Evolutionary conservation across 768 basidiomycete species (phyloP), one percentile per base, ranked within the genome.

Genomic region (Kwoniella mangroviensis): DNA sequence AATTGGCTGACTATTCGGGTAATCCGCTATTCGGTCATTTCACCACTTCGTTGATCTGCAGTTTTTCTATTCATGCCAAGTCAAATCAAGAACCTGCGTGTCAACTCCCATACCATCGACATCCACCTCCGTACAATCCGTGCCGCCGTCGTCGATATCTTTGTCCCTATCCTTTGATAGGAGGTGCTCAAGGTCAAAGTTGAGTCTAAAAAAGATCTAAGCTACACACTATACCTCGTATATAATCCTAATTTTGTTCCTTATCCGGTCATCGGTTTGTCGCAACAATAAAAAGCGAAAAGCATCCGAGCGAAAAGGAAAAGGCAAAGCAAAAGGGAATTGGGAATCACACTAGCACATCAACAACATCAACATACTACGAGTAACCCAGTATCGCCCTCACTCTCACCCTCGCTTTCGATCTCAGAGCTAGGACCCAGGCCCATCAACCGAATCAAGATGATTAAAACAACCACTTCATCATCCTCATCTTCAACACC

Each of bases 391-490:
- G 19, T 45, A 45, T n/a, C n/a, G n/a, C n/a, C n/a, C n/a, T n/a
- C 34, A 34, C 34, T 34, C 34, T 51, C 54, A 12, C 21, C 24
- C 24, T 19, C 21, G 24, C 54, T 55, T n/a, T 24, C 22, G 54
- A 55, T 55, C 22, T 19, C 54, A 57, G 45, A 49, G 15, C 22
- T 13, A 57, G 28, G 56, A 34, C 26, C 7, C 55, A 11, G 10
- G 4, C 15, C 40, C 58, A 17, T 9, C 17, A 43, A n/a, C 11
- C 6, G 21, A 2, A 49, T 7, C 58, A 60, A 60, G 17, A 60
- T 60, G 58, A 60, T 60, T n/a, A 60, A 60, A 60, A 60, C 58
- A 42, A 41, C 58, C 15, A 58, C 22, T 17, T 7, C 56, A 22
- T n/a, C 58, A 42, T 42, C 58, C 13, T 26, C 56, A 57, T 40